These are phyloP conservation scores for Globisporangium splendens DNA, from an alignment of 352 stramenopile species.

Conservation along the genomic window DNA sequence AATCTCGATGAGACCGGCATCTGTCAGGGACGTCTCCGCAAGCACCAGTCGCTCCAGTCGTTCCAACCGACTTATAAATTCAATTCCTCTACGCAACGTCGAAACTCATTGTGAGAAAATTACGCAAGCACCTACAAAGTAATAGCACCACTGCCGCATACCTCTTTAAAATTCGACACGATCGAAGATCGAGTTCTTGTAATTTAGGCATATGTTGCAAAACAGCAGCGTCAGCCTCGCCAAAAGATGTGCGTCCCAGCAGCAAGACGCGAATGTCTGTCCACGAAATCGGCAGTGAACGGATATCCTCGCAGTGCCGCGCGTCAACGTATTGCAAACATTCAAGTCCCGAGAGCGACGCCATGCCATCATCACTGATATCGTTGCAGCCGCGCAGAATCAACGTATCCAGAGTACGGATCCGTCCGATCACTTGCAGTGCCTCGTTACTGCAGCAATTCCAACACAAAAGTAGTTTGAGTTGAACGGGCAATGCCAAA, in stretches of 20 bases:
- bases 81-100: constrained; percentile 32
- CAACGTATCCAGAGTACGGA: constrained; percentile 34
- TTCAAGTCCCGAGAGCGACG: constrained; percentile 21
- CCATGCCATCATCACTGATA: constrained; percentile 33
- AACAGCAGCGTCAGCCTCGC: constrained; percentile 54
- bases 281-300: constrained; percentile 51
- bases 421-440: constrained; percentile 28
- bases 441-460: constrained; percentile 21
- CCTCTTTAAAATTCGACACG: constrained; percentile 70
- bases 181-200: constrained; percentile 59
- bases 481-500: no score
- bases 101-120: background rate
- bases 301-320: constrained; percentile 58
- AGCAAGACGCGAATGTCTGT: constrained; percentile 47
- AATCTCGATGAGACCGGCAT: constrained; percentile 56
- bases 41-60: constrained; percentile 55
- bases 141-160: constrained; percentile 14
- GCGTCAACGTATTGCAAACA: constrained; percentile 64
- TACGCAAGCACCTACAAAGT: no score
- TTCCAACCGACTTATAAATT: constrained; percentile 61
- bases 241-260: constrained; percentile 57
- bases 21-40: constrained; percentile 55
- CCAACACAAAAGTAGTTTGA: background rate
- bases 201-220: constrained; percentile 48
- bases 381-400: constrained; percentile 43